Evolutionary conservation across 2,329 filamentous ascomycete species (phyloP).

Genomic region (Beauveria rudraprayagi): DNA sequence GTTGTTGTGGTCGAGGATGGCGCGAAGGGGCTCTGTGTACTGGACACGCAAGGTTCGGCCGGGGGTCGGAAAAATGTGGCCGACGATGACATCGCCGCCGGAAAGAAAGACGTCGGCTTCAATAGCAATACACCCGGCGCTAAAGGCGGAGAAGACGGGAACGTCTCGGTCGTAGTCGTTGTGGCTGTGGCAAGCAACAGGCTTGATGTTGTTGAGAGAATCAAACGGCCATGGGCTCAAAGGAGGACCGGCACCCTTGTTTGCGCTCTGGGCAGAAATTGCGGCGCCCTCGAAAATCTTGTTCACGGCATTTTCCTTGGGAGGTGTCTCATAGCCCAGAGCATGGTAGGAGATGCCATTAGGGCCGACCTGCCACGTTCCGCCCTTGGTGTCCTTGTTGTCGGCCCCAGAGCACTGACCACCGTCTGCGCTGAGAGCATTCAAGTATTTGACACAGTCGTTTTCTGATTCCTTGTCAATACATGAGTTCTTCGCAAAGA

Average conservation of each 20-base stretch:
- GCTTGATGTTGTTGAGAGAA: constrained; percentile 13
- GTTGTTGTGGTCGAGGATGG: constrained; percentile 15
- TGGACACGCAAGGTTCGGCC: constrained; percentile 11
- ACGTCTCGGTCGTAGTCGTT: constrained; percentile 63
- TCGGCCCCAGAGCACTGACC: constrained; percentile 15
- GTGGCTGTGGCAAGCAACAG: constrained; percentile 53
- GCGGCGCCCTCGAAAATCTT: constrained; percentile 12
- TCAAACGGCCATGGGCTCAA: constrained; percentile 15
- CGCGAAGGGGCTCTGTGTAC: constrained; percentile 12
- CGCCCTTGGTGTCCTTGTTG: constrained; percentile 16
- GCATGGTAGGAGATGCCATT: constrained; percentile 15
- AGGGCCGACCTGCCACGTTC: constrained; percentile 16
- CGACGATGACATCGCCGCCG: constrained; percentile 48
- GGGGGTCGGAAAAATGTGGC: constrained; percentile 37
- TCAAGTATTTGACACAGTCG: constrained; percentile 6
- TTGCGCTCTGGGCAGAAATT: constrained; percentile 14
- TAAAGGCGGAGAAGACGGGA: constrained; percentile 55
- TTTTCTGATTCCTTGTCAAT: not conserved
- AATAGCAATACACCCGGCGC: constrained; percentile 52
- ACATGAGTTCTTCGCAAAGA: not conserved
- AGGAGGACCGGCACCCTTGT: constrained; percentile 13
- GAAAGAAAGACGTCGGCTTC: constrained; percentile 64
- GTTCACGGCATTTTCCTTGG: constrained; percentile 14
- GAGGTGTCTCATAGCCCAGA: constrained; percentile 12
- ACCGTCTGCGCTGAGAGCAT: constrained; percentile 13